A percentile compares a stretch with the other conserved stretches of the same genome.
phyloP scores from a whole-genome alignment of 2,329 filamentous ascomycete species.

The Aspergillus luchuensis region DNA sequence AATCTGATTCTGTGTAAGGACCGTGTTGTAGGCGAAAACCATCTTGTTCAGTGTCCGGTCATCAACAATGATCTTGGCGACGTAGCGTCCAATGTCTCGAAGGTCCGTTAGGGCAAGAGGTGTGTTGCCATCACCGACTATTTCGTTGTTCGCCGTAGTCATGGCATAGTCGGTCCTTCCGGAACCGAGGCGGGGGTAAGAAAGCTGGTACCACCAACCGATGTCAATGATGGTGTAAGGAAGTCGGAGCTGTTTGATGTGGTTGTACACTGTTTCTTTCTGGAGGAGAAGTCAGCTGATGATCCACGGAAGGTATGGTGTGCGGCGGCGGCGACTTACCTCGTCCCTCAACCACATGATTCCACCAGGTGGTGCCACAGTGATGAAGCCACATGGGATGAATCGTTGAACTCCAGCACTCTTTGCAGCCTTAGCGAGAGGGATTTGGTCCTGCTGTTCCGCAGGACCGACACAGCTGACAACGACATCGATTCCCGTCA shows the following conservation, averaged over 20 bases:
- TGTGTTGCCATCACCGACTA: slow-evolving; percentile 51
- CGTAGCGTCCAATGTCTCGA: slow-evolving; percentile 56
- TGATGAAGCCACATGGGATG: slow-evolving; percentile 55
- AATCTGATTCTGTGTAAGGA: slow-evolving; percentile 51
- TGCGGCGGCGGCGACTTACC: slow-evolving; percentile 26
- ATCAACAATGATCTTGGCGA: slow-evolving; percentile 56
- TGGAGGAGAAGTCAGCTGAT: slow-evolving; percentile 21
- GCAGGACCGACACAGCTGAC: slow-evolving; percentile 46
- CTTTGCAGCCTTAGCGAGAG: slow-evolving; percentile 52
- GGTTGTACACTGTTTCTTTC: slow-evolving; percentile 56
- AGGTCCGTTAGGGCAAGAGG: slow-evolving; percentile 51
- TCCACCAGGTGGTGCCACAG: slow-evolving; percentile 49
- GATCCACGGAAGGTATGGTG: not conserved
- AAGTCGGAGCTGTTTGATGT: slow-evolving; percentile 51
- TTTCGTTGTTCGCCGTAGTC: slow-evolving; percentile 36
- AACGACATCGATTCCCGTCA: slow-evolving; percentile 50
- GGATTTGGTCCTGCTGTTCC: slow-evolving; percentile 47
- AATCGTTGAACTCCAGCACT: slow-evolving; percentile 55
- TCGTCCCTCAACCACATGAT: slow-evolving; percentile 46
- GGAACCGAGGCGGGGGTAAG: slow-evolving; percentile 48
- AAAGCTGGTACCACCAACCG: slow-evolving; percentile 61
- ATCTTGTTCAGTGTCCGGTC: slow-evolving; percentile 56
- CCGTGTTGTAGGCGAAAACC: slow-evolving; percentile 54
- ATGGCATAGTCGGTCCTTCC: slow-evolving; percentile 51
- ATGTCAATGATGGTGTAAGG: slow-evolving; percentile 61